Conservation (phyloP, 1,284 basidiomycete genomes). For the Ganoderma boninense region DNA sequence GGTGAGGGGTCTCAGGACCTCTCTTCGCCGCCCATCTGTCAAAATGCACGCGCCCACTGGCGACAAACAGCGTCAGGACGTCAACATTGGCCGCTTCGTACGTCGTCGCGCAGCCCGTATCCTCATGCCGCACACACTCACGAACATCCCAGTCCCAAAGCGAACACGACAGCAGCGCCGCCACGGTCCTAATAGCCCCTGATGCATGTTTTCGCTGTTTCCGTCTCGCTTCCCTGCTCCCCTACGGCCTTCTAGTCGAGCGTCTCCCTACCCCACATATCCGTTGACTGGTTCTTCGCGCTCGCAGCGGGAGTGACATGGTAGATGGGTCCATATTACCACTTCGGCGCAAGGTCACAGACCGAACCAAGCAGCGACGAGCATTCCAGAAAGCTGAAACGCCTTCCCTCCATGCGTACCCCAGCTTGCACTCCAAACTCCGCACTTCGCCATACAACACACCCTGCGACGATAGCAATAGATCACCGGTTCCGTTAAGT, state of each 20-base stretch:
- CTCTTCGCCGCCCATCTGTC: background rate
- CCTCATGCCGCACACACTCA: background rate
- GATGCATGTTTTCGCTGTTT: background rate
- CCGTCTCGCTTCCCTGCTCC: background rate
- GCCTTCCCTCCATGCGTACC: background rate
- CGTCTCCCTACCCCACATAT: background rate
- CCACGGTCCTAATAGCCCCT: too few species aligned
- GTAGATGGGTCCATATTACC: too few species aligned
- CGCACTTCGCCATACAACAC: background rate
- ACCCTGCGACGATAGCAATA: background rate
- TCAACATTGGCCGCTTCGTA: background rate
- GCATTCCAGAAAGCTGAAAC: background rate
- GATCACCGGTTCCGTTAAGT: background rate
- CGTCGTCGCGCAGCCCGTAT: background rate
- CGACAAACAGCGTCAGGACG: background rate
- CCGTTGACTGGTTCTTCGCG: background rate
- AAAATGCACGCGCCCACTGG: background rate
- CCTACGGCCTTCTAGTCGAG: background rate
- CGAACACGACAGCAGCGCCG: background rate
- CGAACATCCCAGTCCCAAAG: background rate
- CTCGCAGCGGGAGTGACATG: background rate
- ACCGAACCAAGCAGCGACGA: background rate
- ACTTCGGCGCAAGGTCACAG: background rate
- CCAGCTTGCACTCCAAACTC: background rate
- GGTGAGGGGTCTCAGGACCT: background rate